phyloP scores from a whole-genome alignment of 352 stramenopile genomes.

The Pythium myriotylum region DNA sequence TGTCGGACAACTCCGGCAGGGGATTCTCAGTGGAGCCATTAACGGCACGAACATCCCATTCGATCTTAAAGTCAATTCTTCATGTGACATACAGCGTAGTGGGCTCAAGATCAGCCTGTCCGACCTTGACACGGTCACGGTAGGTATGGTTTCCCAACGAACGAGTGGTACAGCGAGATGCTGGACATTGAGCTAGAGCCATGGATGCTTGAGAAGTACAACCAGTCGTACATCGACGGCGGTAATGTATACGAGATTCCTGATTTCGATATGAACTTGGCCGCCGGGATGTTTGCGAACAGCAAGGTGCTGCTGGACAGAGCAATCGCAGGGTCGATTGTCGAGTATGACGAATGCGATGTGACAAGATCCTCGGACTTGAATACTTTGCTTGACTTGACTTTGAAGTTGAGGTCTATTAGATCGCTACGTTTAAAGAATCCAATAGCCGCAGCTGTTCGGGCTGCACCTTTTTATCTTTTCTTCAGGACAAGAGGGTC shows the following conservation, averaged over 20 bases:
- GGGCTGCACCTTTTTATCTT: no score
- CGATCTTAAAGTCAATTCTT: constrained; percentile 33
- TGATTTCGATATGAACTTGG: constrained; percentile 14
- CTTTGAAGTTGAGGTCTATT: background rate
- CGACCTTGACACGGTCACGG: constrained; percentile 39
- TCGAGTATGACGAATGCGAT: constrained; percentile 5
- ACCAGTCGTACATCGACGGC: background rate
- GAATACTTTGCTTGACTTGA: background rate
- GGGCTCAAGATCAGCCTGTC: constrained; percentile 37
- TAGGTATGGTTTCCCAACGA: constrained; percentile 44
- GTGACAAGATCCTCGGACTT: background rate
- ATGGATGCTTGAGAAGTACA: constrained; percentile 2
- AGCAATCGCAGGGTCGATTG: constrained; percentile 8
- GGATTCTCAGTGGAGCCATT: constrained; percentile 42
- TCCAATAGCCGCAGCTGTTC: no score
- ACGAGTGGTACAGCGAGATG: constrained; percentile 50
- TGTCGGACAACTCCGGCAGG: no score
- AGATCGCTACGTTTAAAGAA: no score
- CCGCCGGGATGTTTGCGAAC: constrained; percentile 5
- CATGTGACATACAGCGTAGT: constrained; percentile 22
- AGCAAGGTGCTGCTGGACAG: constrained; percentile 14
- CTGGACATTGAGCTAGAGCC: constrained; percentile 10
- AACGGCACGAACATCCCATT: constrained; percentile 35
- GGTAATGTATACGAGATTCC: background rate
- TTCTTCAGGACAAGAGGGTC: no score